phyloP scores from a whole-genome alignment of 1,284 basidiomycete species.

The Ceratobasidium sp. region DNA sequence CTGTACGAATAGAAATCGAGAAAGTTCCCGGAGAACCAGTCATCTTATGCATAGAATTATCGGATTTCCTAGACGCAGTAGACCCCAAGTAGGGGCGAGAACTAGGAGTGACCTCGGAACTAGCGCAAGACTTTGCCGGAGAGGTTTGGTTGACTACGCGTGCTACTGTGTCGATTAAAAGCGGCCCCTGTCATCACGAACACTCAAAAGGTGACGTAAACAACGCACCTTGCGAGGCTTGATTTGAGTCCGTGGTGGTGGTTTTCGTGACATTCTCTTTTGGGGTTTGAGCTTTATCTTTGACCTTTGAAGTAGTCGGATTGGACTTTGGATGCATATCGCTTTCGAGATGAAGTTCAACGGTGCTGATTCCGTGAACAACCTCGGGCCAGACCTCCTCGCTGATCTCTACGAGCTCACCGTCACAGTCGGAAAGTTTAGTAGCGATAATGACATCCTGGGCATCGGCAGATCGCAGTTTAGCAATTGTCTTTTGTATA shows the following conservation, averaged over 20 bases:
- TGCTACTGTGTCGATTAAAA: too few species aligned
- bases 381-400: constrained; percentile 4
- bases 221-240: too few species aligned
- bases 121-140: too few species aligned
- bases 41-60: neutral
- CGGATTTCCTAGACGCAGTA: neutral
- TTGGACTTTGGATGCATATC: neutral
- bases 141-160: too few species aligned
- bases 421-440: neutral
- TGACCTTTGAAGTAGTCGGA: too few species aligned
- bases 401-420: neutral
- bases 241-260: too few species aligned
- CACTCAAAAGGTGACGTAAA: too few species aligned
- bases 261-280: too few species aligned
- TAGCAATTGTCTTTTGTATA: neutral
- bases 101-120: too few species aligned
- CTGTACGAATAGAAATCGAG: neutral
- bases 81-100: neutral
- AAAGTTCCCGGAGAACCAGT: neutral
- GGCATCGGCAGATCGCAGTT: neutral
- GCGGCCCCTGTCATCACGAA: too few species aligned
- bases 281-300: too few species aligned
- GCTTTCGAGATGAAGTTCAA: neutral
- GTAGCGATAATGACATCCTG: constrained; percentile 1
- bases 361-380: neutral